phyloP scores from a whole-genome alignment of 176 grass and related monocot genomes.

The Aegilops bicornis region DNA sequence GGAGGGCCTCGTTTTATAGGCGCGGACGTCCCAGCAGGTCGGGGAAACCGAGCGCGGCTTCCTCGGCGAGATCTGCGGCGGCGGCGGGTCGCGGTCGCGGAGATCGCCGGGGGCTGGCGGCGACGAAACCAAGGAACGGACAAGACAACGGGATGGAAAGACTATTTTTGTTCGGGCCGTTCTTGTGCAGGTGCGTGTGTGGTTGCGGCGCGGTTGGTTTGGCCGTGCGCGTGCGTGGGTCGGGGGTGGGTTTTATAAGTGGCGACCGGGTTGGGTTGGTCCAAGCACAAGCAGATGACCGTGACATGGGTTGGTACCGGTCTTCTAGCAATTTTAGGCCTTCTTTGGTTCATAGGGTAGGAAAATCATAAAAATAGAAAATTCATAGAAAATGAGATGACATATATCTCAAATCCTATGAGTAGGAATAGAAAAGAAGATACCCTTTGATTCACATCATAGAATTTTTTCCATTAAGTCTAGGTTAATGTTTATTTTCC shows the following conservation, averaged over 20 bases:
- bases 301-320: not conserved
- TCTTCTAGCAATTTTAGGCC: too few species aligned
- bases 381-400: too few species aligned
- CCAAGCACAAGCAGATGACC: not conserved
- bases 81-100: slow-evolving; percentile 30
- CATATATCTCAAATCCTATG: too few species aligned
- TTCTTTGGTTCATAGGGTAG: too few species aligned
- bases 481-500: too few species aligned
- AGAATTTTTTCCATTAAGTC: too few species aligned
- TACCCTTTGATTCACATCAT: too few species aligned
- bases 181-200: not conserved
- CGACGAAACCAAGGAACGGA: slow-evolving; percentile 29
- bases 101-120: slow-evolving; percentile 36
- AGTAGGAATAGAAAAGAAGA: too few species aligned
- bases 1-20: not conserved
- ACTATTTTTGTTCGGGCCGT: not conserved
- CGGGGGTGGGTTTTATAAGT: not conserved
- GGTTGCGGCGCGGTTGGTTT: not conserved
- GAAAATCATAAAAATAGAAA: too few species aligned
- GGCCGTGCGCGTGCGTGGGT: not conserved
- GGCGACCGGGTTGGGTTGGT: not conserved
- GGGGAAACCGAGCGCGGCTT: not conserved
- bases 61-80: slow-evolving; percentile 11
- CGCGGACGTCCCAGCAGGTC: not conserved
- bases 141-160: not conserved